A percentile compares a stretch with the other conserved stretches of the same genome.
phyloP scores from a whole-genome alignment of 352 stramenopile species.

The Globisporangium recalcitrans region DNA sequence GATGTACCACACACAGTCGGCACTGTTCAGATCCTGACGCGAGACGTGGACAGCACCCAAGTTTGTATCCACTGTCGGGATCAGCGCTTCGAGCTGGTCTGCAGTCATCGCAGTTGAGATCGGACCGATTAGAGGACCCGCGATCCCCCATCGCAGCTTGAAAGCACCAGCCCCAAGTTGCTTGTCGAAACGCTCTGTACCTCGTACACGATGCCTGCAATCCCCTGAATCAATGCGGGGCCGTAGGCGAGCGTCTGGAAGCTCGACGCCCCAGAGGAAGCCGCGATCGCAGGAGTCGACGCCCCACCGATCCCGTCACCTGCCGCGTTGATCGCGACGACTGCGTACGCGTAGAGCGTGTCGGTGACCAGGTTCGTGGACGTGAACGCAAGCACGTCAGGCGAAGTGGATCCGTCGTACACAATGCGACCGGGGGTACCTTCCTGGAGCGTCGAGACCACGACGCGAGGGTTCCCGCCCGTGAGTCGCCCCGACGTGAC shows the following conservation, averaged over 20 bases:
- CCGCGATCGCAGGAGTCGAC: slow-evolving; percentile 89
- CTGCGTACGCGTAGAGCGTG: slow-evolving; percentile 90
- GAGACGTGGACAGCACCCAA: slow-evolving; percentile 64
- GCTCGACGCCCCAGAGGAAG: slow-evolving; percentile 84
- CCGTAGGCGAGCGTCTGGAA: slow-evolving; percentile 88
- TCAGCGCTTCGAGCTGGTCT: slow-evolving; percentile 33
- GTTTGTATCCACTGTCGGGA: slow-evolving; percentile 25
- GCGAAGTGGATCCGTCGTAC: slow-evolving; percentile 87
- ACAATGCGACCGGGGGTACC: slow-evolving; percentile 88
- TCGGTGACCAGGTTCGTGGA: slow-evolving; percentile 83
- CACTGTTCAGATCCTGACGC: slow-evolving; percentile 36
- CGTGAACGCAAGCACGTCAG: slow-evolving; percentile 74
- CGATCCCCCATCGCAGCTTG: slow-evolving; percentile 37
- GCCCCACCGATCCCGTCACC: slow-evolving; percentile 84
- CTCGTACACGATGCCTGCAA: slow-evolving; percentile 93
- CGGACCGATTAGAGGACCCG: slow-evolving; percentile 25
- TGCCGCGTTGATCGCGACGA: slow-evolving; percentile 90
- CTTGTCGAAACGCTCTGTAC: slow-evolving; percentile 87
- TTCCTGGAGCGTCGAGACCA: slow-evolving; percentile 73
- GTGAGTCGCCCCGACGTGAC: slow-evolving; percentile 86
- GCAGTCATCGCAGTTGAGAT: slow-evolving; percentile 44
- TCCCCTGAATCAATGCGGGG: slow-evolving; percentile 80
- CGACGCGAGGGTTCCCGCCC: slow-evolving; percentile 49
- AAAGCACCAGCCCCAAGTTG: slow-evolving; percentile 36
- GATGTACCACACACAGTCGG: slow-evolving; percentile 69